These are phyloP conservation scores for Beta macrorhiza DNA, from an alignment of 179 eudicot species.

Conservation along the genomic window DNA sequence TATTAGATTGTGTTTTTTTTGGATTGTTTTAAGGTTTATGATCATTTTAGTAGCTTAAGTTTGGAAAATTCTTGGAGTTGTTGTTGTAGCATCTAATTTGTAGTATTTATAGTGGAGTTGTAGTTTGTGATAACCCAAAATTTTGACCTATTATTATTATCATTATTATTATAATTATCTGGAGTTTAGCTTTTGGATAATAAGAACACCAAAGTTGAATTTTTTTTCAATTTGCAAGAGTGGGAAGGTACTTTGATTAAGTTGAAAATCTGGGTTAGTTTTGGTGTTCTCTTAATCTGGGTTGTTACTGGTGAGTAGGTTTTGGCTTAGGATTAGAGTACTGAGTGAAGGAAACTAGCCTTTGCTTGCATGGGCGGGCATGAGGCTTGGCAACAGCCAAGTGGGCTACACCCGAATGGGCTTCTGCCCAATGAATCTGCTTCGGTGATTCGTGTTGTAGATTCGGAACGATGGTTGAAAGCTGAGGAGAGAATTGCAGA, in stretches of 20 bases:
- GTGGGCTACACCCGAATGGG: conserved; percentile 66
- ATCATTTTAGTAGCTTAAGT: conserved; percentile 9
- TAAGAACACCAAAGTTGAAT: too few relatives aligned
- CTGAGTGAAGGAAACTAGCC: conserved; percentile 4
- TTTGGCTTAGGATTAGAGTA: background rate
- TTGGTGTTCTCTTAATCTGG: conserved; percentile 16
- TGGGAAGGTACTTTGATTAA: background rate
- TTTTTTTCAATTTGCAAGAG: background rate
- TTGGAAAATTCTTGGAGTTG: background rate
- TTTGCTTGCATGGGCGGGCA: conserved; percentile 36
- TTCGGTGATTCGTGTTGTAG: conserved; percentile 44
- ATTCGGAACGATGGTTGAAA: conserved; percentile 62
- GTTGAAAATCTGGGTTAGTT: background rate
- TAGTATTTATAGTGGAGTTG: conserved; percentile 6
- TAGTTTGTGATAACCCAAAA: background rate
- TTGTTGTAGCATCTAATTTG: conserved; percentile 17
- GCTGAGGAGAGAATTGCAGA: conserved; percentile 81
- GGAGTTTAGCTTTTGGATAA: conserved; percentile 13
- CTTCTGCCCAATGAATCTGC: conserved; percentile 54
- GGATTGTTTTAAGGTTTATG: background rate
- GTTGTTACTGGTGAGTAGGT: conserved; percentile 2
- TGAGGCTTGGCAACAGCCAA: conserved; percentile 54
- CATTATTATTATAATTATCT: background rate
- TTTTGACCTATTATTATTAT: background rate
- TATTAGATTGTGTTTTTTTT: background rate